A percentile compares a stretch with the other conserved stretches of the same genome.
These are phyloP conservation scores for Wallacemonas collosoma DNA, from an alignment of 208 protist genomes.

Conservation along the genomic window DNA sequence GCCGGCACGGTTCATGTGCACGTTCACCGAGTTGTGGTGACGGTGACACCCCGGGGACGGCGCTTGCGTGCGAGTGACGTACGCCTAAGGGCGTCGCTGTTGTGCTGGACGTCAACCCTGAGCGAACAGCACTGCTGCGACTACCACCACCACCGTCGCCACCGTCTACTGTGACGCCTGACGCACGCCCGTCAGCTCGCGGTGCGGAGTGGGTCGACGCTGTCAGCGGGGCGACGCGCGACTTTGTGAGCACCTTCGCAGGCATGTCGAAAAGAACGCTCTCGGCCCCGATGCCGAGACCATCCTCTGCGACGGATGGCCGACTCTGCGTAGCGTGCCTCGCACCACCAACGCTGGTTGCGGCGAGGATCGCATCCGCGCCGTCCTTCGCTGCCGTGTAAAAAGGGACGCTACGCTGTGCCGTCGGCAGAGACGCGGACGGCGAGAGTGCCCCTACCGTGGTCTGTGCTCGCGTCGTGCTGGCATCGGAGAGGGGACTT, in stretches of 20 bases:
- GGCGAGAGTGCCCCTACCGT: not conserved
- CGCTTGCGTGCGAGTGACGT: not conserved
- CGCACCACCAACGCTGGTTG: no score
- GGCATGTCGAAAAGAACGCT: not conserved
- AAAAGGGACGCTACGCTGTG: not conserved
- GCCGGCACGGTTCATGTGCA: conserved; percentile 2
- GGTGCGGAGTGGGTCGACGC: not conserved
- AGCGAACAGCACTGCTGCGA: no score
- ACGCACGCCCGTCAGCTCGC: not conserved
- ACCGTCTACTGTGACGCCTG: not conserved
- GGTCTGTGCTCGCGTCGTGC: not conserved
- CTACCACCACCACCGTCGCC: not conserved
- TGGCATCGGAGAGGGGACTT: not conserved
- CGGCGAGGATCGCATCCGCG: not conserved
- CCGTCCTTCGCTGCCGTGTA: not conserved
- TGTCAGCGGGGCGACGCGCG: not conserved
- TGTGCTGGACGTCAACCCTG: not conserved
- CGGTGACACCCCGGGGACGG: not conserved
- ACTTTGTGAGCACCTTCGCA: not conserved
- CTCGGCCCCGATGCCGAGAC: not conserved
- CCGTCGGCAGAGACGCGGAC: not conserved
- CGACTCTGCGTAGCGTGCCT: no score
- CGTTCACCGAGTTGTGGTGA: not conserved
- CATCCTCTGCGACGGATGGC: not conserved
- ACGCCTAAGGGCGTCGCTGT: not conserved